Base-by-base conservation (phyloP, 768 basidiomycete species). In the Mycena galericulata region DNA sequence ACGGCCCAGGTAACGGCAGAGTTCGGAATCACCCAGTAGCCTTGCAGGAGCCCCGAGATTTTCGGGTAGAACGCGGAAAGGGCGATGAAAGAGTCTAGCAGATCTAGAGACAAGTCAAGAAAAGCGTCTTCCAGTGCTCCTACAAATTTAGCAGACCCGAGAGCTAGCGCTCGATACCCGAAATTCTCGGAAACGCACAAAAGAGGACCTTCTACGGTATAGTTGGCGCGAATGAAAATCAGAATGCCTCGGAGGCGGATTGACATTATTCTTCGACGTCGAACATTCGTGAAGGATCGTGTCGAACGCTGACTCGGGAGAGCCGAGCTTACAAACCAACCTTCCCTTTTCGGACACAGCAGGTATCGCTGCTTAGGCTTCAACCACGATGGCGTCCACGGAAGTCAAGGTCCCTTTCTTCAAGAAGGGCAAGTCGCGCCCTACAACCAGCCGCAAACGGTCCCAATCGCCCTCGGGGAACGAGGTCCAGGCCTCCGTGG, bases 391-490 rank as follows among this genome's bases (percentile, higher is more conserved):
- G 85, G 61, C 67, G 11, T 76, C 83, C 27, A 75, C 78, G 56
- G 69, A 79, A 57, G 74, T 86, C 17, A 88, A 85, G 51, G 94
- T 97, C 0, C 90, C 94, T 4, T 96, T 98, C 81, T 95, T 97
- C 82, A 97, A 93, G 82, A 94, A 92, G 76, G 90, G 92, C 43
- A 92, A 91, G 72, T 85, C 90, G 4, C 87, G 95, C 1, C 96
- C 96, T 2, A 85, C 89, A 4, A 93, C 92, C 0, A 78, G 86
- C 3, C 88, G 97, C 40, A 92, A 92, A 74, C 88, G 96, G 27
- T 94, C 94, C 3, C 75, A 83, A 7, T 93, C 92, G 0, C 92
- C 92, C n/a, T 72, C 84, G 4, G 71, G 74, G 2, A 69, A 65
- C 7, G 66, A 78, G 26, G 65, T 75, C n/a, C 74, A 79, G 10